A percentile compares a stretch with the other conserved stretches of the same genome.
These are phyloP conservation scores for Starmerella riodocensis DNA, from an alignment of 805 yeast species.

Conservation along the genomic window DNA sequence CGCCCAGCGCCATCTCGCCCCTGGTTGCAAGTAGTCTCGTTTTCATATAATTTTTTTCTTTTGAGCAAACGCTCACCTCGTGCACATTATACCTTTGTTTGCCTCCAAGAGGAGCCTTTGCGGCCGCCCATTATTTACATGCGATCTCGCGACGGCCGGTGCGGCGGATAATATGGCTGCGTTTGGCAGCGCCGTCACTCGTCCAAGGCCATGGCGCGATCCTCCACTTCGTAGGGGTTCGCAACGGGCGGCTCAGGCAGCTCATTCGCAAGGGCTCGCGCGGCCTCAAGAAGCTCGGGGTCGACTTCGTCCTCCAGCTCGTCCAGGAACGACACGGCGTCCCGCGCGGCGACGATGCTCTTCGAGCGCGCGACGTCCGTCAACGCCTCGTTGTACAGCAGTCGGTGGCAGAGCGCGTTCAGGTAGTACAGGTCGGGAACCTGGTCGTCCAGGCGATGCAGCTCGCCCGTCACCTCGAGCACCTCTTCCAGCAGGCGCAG, in stretches of 20 bases:
- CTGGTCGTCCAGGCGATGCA: constrained; percentile 72
- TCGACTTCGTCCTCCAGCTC: constrained; percentile 27
- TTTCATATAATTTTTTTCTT: no score
- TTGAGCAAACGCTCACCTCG: no score
- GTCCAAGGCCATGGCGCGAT: constrained; percentile 1
- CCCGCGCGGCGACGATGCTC: constrained; percentile 31
- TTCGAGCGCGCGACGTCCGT: constrained; percentile 22
- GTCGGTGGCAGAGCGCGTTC: constrained; percentile 58
- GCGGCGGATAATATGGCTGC: no score
- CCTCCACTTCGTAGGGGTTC: constrained; percentile 21
- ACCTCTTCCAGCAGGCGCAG: constrained; percentile 58
- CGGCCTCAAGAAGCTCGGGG: constrained; percentile 35
- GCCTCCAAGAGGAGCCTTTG: no score
- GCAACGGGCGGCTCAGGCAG: constrained; percentile 42
- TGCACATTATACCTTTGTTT: no score
- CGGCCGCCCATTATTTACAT: no score
- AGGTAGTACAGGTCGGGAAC: constrained; percentile 70
- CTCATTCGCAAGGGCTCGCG: constrained; percentile 36
- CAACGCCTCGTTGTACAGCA: constrained; percentile 1
- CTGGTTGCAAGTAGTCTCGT: no score
- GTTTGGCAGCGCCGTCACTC: no score
- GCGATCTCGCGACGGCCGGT: no score
- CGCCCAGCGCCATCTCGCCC: no score
- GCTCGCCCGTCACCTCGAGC: constrained; percentile 46
- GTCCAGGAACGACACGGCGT: constrained; percentile 31